These are phyloP conservation scores for Boletus rufocinnamomeus DNA, from an alignment of 768 basidiomycete genomes.

Conservation along the genomic window DNA sequence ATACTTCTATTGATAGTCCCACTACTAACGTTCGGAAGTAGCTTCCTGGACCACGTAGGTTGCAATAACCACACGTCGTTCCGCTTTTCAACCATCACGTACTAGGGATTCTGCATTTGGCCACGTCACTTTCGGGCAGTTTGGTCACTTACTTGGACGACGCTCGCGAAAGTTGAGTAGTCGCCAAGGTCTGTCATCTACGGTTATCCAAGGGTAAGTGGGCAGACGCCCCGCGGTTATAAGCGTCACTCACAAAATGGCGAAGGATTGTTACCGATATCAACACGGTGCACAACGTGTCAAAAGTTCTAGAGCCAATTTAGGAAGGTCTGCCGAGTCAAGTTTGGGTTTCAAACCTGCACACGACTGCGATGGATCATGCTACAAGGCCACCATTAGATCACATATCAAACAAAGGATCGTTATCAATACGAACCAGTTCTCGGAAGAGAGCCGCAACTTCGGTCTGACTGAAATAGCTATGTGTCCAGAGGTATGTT, in stretches of 20 bases:
- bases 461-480: conserved; percentile 6
- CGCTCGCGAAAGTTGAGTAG: neutral
- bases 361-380: neutral
- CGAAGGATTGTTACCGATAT: neutral
- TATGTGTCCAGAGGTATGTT: conserved; percentile 6
- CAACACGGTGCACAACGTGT: conserved; percentile 3
- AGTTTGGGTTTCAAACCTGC: neutral
- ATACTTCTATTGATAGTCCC: neutral
- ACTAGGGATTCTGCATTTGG: neutral
- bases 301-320: neutral
- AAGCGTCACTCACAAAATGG: conserved; percentile 6
- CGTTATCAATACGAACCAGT: neutral
- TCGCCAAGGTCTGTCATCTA: conserved; percentile 9
- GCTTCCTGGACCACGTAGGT: conserved; percentile 1
- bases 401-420: neutral
- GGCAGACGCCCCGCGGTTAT: neutral
- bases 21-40: neutral
- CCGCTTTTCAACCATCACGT: conserved; percentile 5
- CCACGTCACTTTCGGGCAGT: neutral
- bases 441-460: conserved; percentile 4
- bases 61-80: conserved; percentile 2
- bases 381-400: neutral
- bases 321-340: neutral
- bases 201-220: neutral
- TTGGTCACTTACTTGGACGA: neutral